phyloP scores from a whole-genome alignment of 805 yeast species.

The Zygosaccharomyces bisporus region DNA sequence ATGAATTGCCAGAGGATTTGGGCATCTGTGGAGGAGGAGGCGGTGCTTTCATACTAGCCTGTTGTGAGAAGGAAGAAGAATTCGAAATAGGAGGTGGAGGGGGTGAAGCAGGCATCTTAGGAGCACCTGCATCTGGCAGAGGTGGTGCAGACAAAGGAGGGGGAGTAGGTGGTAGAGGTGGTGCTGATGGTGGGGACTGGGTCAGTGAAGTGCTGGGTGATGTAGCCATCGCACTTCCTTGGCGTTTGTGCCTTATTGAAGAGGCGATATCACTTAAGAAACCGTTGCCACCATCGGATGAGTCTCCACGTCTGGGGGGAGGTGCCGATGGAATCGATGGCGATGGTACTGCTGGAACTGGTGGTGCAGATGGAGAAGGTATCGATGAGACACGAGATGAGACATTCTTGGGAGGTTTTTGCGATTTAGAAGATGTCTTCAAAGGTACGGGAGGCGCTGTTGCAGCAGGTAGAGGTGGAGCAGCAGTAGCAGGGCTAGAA shows the following conservation, averaged over 20 bases:
- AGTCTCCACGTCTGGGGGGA: background rate
- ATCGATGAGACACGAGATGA: constrained; percentile 31
- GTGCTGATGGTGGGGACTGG: constrained; percentile 23
- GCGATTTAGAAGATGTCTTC: constrained; percentile 20
- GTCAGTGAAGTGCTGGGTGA: constrained; percentile 17
- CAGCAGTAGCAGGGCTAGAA: constrained; percentile 18
- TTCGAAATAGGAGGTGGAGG: constrained; percentile 28
- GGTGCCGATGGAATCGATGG: constrained; percentile 15
- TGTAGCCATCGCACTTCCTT: constrained; percentile 24
- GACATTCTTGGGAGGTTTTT: constrained; percentile 25
- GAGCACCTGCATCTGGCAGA: constrained; percentile 17
- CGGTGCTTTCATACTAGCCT: constrained; percentile 9
- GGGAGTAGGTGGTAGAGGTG: constrained; percentile 26
- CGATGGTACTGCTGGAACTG: constrained; percentile 14
- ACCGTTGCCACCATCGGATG: constrained; percentile 7
- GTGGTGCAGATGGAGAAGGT: constrained; percentile 16
- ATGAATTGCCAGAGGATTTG: constrained; percentile 7
- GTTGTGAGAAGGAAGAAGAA: constrained; percentile 17
- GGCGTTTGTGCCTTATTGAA: constrained; percentile 13
- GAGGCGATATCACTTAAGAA: constrained; percentile 11
- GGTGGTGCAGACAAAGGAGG: constrained; percentile 26
- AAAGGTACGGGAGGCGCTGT: constrained; percentile 20
- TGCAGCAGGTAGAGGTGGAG: constrained; percentile 21
- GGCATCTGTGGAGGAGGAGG: constrained; percentile 25
- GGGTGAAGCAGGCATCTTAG: constrained; percentile 24